Evolutionary conservation across 345 rosid genomes (phyloP).

Genomic region (Lenwebbia sp.): DNA sequence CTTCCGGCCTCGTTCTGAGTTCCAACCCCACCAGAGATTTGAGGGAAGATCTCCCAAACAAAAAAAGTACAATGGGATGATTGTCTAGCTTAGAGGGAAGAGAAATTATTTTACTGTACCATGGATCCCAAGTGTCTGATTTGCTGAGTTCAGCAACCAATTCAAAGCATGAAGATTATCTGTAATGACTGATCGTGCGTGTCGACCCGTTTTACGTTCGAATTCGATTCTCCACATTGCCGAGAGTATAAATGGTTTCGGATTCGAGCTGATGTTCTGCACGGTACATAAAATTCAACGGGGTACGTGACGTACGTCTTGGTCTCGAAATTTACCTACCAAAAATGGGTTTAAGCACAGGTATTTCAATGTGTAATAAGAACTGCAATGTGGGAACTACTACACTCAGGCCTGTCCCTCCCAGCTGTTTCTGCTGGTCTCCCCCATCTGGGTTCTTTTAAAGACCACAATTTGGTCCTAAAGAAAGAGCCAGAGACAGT

Average conservation of each 20-base stretch:
- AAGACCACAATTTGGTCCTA: not conserved
- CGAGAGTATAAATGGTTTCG: not conserved
- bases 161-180: not conserved
- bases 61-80: not conserved
- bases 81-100: not conserved
- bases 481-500: not conserved
- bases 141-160: not conserved
- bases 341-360: not conserved
- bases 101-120: not conserved
- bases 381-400: not conserved
- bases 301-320: not conserved
- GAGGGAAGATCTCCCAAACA: not conserved
- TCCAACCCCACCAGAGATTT: not conserved
- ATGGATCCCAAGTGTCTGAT: not conserved
- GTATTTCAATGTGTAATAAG: not conserved
- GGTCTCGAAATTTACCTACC: not conserved
- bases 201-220: not conserved
- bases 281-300: not conserved
- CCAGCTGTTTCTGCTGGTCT: not conserved
- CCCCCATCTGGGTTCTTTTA: not conserved
- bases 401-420: not conserved
- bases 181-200: not conserved
- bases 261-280: not conserved
- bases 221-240: no score
- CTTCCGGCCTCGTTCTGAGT: not conserved